Base-by-base conservation (phyloP, 441 rosid species). In the Erysimum pusillum region DNA sequence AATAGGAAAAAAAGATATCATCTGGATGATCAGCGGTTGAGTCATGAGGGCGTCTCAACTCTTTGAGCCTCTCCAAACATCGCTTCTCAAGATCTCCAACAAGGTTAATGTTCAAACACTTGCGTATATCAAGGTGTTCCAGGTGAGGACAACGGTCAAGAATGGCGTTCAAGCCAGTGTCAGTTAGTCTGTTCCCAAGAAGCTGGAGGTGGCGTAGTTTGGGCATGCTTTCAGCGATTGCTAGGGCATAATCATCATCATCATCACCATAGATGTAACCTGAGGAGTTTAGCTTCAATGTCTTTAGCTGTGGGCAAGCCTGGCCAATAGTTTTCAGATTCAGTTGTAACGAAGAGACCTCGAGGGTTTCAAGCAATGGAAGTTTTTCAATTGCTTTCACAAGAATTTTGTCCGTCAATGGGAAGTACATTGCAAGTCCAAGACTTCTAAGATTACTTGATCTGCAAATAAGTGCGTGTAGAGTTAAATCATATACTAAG, bases 281-380 rank as follows among this genome's bases (percentile, higher is more conserved):
- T 45, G 4, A 51, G 17, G 11, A 3, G 36, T 86, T 87, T 66
- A 80, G 45, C 69, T 85, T 89, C 12, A 91, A 78, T 44, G 87
- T 78, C 61, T 34, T 83, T 18, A 91, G 77, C 9, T 20, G 76
- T 66, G 87, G 91, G 73, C 91, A 91, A 54, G 63, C 57, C 0
- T 49, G 60, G 32, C 88, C 91, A 45, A 84, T 75, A 39, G 49
- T 70, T 70, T 71, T 75, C 52, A 85, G 45, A 28, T 79, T 67
- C 53, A 51, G 58, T 10, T 83, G 70, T 13, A 82, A 32, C 4
- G 25, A 11, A 3, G 84, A 68, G 36, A 87, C 41, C 13, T 87
- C 90, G 7, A 89, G 84, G 31, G 80, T 92, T 82, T 91, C 91
- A 6, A 91, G 73, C 32, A 79, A 75, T 9, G 87, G 86, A 54